Conservation (phyloP, 345 rosid species). For the Jatropha curcas region DNA sequence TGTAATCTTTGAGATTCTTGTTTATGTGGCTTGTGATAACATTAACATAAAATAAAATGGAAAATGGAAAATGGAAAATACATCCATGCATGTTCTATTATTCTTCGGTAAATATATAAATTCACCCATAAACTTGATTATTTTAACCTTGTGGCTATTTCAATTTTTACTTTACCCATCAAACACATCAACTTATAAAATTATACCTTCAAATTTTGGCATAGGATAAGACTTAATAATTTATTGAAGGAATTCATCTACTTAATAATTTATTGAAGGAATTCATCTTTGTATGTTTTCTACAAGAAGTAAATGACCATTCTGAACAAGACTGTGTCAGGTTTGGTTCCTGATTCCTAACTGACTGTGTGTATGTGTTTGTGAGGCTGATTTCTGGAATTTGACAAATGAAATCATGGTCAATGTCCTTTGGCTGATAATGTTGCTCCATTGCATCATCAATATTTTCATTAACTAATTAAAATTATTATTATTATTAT, state of each 20-base stretch:
- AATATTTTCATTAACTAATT: too few species aligned
- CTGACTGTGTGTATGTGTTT: background rate
- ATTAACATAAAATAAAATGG: slow-evolving; percentile 15
- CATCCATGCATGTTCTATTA: background rate
- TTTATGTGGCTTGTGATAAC: slow-evolving; percentile 77
- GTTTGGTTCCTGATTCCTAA: too few species aligned
- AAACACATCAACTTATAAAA: too few species aligned
- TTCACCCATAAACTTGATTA: too few species aligned
- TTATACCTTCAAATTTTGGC: slow-evolving; percentile 22
- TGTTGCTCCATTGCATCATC: too few species aligned
- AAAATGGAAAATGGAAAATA: slow-evolving; percentile 13
- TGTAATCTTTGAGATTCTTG: slow-evolving; percentile 70
- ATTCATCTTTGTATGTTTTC: background rate
- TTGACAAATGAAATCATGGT: background rate
- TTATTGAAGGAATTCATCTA: background rate
- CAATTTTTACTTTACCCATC: too few species aligned
- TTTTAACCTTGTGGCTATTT: too few species aligned
- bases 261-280: background rate
- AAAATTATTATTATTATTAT: too few species aligned
- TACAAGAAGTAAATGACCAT: background rate
- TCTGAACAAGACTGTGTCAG: background rate
- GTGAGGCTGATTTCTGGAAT: background rate
- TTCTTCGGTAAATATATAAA: too few species aligned
- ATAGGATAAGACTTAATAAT: background rate
- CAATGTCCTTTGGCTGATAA: too few species aligned